Conservation (phyloP, 1,284 basidiomycete species). For the Sanghuangporus weigelae region DNA sequence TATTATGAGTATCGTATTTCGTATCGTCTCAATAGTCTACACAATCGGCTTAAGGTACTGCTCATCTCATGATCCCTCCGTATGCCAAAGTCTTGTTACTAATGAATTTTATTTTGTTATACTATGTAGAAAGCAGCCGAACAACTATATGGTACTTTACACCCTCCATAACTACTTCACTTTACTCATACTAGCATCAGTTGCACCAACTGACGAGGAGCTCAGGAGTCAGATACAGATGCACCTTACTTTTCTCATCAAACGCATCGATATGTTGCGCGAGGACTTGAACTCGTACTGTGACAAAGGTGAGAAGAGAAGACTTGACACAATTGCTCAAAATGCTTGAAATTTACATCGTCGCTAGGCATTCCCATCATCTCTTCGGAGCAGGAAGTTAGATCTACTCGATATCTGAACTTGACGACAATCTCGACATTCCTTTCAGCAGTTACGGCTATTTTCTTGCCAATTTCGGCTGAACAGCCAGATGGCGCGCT, state of each 20-base stretch:
- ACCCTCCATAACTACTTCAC: not conserved
- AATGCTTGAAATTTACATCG: not conserved
- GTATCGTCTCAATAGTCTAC: not conserved
- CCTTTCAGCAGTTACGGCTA: not conserved
- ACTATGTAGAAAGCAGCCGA: too few relatives aligned
- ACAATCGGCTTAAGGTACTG: not conserved
- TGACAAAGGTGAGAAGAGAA: slow-evolving; percentile 7
- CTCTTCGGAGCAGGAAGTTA: not conserved
- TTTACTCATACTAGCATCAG: not conserved
- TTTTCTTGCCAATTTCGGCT: not conserved
- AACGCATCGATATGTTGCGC: not conserved
- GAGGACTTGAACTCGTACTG: not conserved
- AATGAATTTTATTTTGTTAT: too few relatives aligned
- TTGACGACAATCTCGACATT: slow-evolving; percentile 11
- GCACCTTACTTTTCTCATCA: not conserved
- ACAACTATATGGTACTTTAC: too few relatives aligned
- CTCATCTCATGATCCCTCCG: not conserved
- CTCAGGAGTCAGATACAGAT: not conserved
- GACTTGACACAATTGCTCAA: not conserved
- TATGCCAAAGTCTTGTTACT: too few relatives aligned
- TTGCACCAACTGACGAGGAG: not conserved
- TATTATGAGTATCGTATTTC: slow-evolving; percentile 6
- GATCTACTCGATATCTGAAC: slow-evolving; percentile 7
- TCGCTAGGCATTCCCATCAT: slow-evolving; percentile 7
- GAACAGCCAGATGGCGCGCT: not conserved